A percentile compares a stretch with the other conserved stretches of the same genome.
Evolutionary conservation across 768 basidiomycete genomes (phyloP).

Genomic region (Russula sp.): DNA sequence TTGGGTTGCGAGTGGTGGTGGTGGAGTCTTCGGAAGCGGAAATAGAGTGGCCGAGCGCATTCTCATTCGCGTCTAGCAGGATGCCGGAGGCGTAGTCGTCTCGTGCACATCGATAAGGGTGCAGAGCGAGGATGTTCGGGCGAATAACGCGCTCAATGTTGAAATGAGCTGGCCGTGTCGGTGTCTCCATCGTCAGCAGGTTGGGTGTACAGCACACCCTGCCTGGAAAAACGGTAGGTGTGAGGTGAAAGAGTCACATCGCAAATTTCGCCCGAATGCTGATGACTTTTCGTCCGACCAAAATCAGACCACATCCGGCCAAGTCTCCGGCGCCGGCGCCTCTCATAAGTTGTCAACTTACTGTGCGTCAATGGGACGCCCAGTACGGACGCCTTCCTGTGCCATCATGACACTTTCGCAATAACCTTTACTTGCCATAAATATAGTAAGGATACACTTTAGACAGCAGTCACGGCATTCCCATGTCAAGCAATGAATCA

Average conservation of each 20-base stretch:
- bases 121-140: constrained; percentile 89
- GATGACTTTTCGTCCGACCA: background rate
- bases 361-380: no score
- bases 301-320: no score
- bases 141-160: constrained; percentile 79
- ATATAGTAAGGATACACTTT: no score
- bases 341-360: no score
- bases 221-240: no score
- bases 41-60: constrained; percentile 86
- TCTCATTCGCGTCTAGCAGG: constrained; percentile 97
- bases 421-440: no score
- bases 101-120: constrained; percentile 92
- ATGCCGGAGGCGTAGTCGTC: constrained; percentile 93
- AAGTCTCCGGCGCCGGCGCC: no score
- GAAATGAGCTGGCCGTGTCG: constrained; percentile 73
- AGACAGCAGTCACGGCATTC: no score
- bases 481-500: no score
- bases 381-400: no score
- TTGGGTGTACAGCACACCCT: background rate
- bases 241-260: constrained; percentile 2
- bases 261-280: constrained; percentile 5
- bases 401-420: no score
- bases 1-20: constrained; percentile 31
- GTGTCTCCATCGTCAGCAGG: constrained; percentile 45
- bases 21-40: background rate